These are phyloP conservation scores for Venturia asperata DNA, from an alignment of 2,329 filamentous ascomycete species.

Conservation along the genomic window DNA sequence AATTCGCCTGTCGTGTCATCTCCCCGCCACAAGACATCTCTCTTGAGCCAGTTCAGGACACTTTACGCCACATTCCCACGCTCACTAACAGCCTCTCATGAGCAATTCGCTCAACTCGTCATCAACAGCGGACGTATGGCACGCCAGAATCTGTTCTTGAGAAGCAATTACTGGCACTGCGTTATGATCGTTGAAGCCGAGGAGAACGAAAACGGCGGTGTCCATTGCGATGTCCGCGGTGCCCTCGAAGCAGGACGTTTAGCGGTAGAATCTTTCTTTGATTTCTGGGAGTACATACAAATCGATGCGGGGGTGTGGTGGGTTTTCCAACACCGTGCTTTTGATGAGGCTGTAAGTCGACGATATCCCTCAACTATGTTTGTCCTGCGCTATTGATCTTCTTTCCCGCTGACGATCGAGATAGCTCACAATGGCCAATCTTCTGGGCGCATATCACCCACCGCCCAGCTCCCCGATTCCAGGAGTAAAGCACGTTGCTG, in stretches of 20 bases:
- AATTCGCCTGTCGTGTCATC: constrained; percentile 65
- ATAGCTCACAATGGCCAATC: constrained; percentile 35
- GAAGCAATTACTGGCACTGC: constrained; percentile 78
- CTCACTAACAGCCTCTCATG: constrained; percentile 58
- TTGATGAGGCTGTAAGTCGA: constrained; percentile 64
- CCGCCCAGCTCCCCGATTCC: constrained; percentile 19
- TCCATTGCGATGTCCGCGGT: constrained; percentile 53
- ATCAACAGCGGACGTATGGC: constrained; percentile 58
- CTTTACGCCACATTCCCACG: constrained; percentile 68
- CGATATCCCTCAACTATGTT: neutral
- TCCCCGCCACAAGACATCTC: constrained; percentile 59
- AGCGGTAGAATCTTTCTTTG: constrained; percentile 66
- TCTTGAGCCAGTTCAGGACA: constrained; percentile 62
- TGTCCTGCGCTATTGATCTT: neutral
- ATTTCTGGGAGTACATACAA: constrained; percentile 62
- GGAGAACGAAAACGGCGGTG: constrained; percentile 51
- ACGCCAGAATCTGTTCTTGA: constrained; percentile 68
- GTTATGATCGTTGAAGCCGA: constrained; percentile 71
- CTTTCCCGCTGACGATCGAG: neutral
- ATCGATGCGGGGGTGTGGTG: constrained; percentile 73
- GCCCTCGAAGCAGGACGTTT: constrained; percentile 70
- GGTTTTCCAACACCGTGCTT: constrained; percentile 76
- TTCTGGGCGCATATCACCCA: constrained; percentile 26
- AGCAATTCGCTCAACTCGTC: constrained; percentile 51
- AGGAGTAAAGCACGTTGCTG: neutral